Evolutionary conservation across 495 filamentous ascomycete genomes (phyloP).

Genomic region (Hypoxylon lenormandii): DNA sequence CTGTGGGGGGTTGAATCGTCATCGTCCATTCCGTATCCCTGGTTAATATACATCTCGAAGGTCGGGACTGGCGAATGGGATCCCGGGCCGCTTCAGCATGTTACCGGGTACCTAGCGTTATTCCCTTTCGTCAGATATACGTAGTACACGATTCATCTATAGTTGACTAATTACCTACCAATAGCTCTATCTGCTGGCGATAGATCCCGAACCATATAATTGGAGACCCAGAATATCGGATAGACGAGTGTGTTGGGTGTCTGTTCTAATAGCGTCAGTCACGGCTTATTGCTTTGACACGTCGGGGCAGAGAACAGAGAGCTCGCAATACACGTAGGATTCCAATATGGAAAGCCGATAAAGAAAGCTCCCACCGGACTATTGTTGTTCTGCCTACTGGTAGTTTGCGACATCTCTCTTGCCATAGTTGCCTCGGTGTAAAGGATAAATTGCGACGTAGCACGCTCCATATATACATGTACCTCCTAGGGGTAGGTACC

Average conservation of each 20-base stretch:
- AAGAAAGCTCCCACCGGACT: too few relatives aligned
- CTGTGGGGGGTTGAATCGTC: too few relatives aligned
- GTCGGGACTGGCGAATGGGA: conserved; percentile 1
- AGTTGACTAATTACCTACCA: background rate
- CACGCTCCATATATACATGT: conserved; percentile 2
- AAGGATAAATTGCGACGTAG: background rate
- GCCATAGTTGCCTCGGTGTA: background rate
- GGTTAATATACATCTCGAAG: background rate
- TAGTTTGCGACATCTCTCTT: conserved; percentile 1
- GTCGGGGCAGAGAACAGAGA: too few relatives aligned
- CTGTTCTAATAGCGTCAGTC: too few relatives aligned
- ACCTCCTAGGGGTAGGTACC: too few relatives aligned
- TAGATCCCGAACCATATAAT: too few relatives aligned
- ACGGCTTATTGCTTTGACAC: too few relatives aligned
- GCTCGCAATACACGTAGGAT: background rate
- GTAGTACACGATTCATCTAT: conserved; percentile 1
- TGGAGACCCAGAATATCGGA: too few relatives aligned
- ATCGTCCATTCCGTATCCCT: background rate
- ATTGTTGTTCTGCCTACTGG: too few relatives aligned
- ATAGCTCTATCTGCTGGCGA: background rate
- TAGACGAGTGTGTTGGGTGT: too few relatives aligned
- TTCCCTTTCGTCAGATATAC: background rate
- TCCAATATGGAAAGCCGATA: background rate
- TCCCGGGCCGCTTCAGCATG: background rate
- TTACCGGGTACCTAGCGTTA: background rate